Evolutionary conservation across 2,329 filamentous ascomycete genomes (phyloP), one percentile per base, ranked within the genome.

Genomic region (Xylariales sp.): DNA sequence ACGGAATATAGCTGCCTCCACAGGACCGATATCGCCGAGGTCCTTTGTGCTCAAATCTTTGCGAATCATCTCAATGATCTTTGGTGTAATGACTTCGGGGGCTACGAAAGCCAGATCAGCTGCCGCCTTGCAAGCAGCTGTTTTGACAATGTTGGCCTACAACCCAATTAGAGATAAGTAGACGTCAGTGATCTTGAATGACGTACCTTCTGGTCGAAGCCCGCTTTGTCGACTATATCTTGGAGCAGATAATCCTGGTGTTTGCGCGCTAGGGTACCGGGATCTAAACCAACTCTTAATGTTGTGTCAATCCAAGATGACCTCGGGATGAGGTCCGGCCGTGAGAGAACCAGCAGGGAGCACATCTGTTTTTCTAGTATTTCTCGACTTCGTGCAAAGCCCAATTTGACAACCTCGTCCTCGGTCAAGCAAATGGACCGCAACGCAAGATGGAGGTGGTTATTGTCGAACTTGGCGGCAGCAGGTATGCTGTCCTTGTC

Each of bases 91-190:
- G 12, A 71, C 71, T 31, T 93, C 86, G 0, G 93, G 93, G 4
- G 91, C 86, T 19, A 98, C 88, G 57, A 98, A 98, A 3, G 88
- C 90, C 44, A 98, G 72, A 56, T 97, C 93, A 27, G 90, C 89
- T 9, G 88, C 87, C 6, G 91, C 88, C 51, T 82, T 82, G 61
- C 83, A 94, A 3, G 91, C 86, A 39, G 91, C 91, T 29, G 69
- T 65, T 54, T 80, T 82, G 31, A 87, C 68, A 3, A 54, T 42
- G 19, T 54, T 59, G 4, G 65, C 66, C 58, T 64, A 42, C 22
- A 43, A 4, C 14, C 37, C 31, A 24, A 45, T 55, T 51, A 51
- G 46, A 33, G 28, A 21, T 18, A 16, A 9, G n/a, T 19, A 12
- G 10, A n/a, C 3, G 6, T n/a, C 15, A 36, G 11, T 16, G n/a